phyloP scores from a whole-genome alignment of 371 early-diverging fungal species.

The Mucor indicus region DNA sequence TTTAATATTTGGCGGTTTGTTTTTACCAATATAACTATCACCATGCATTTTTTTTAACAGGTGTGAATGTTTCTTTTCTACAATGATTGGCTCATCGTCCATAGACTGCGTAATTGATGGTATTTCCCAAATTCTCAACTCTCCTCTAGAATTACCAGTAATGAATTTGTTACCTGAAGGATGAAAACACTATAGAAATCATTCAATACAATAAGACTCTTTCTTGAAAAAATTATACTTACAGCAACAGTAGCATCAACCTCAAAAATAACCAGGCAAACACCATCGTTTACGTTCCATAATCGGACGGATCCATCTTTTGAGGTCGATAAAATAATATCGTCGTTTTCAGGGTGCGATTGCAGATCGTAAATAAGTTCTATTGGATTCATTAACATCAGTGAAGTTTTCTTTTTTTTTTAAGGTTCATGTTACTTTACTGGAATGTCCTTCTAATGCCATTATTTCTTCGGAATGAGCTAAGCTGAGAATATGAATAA shows the following conservation, averaged over 20 bases:
- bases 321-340: conserved; percentile 73
- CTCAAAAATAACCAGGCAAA: conserved; percentile 63
- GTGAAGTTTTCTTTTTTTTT: neutral
- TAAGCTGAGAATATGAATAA: conserved; percentile 71
- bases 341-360: conserved; percentile 63
- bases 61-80: conserved; percentile 31
- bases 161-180: conserved; percentile 57
- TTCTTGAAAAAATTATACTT: conserved; percentile 15
- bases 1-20: neutral
- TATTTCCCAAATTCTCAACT: conserved; percentile 56
- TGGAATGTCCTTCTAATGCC: conserved; percentile 60
- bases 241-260: conserved; percentile 60
- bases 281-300: conserved; percentile 80
- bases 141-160: conserved; percentile 55
- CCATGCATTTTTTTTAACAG: conserved; percentile 41
- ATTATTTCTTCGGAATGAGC: conserved; percentile 67
- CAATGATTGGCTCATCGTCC: conserved; percentile 27
- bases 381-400: conserved; percentile 6
- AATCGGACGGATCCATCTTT: conserved; percentile 84
- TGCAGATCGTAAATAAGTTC: conserved; percentile 68
- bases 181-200: conserved; percentile 51
- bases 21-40: conserved; percentile 37
- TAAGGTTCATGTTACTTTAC: conserved; percentile 30
- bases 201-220: neutral
- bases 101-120: conserved; percentile 26